Evolutionary conservation across 163 green algal species (phyloP), one percentile per base, ranked within the genome.

Genomic region (Smithsoniella earleae): DNA sequence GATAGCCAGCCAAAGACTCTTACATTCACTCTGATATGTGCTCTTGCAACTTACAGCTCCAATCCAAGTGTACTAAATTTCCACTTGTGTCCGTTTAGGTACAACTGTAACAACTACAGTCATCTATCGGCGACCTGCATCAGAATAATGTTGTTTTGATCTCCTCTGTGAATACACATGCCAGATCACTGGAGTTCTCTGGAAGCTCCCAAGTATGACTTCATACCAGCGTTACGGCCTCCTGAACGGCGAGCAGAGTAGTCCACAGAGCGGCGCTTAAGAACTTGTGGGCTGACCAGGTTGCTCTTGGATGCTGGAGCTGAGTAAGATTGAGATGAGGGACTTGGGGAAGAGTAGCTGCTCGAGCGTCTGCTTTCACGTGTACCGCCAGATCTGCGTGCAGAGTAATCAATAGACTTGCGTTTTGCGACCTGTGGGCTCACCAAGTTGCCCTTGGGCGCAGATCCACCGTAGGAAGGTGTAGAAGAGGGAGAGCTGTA

Each of bases 221-320:
- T n/a, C n/a, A n/a, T n/a, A n/a, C n/a, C n/a, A n/a, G n/a, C 58
- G 30, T 69, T 33, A 1, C 58, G 58, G 58, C 58, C 58, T 20
- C 58, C 58, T n/a, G 58, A 69, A 31, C 58, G 58, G 58, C 58
- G 58, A 13, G 58, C 58, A 31, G 58, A 30, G 20, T 69, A 69
- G 58, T 69, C 58, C 58, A 69, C 25, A n/a, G 58, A 69, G 58
- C 58, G 58, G 16, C 58, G 58, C 2, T 69, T 69, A 16, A 69
- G 58, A 5, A 69, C 58, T 20, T 30, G 30, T n/a, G 31, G 58
- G 25, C 58, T 69, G 27, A 69, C 58, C 18, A 69, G 58, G 58
- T 49, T 49, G 40, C 40, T 49, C 10, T 49, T 49, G 13, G 40
- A 49, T 22, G 58, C 25, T 49, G 40, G 10, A 49, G 40, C 40